Base-by-base conservation (phyloP, 2,329 filamentous ascomycete species). In the Aspergillus glaucus region DNA sequence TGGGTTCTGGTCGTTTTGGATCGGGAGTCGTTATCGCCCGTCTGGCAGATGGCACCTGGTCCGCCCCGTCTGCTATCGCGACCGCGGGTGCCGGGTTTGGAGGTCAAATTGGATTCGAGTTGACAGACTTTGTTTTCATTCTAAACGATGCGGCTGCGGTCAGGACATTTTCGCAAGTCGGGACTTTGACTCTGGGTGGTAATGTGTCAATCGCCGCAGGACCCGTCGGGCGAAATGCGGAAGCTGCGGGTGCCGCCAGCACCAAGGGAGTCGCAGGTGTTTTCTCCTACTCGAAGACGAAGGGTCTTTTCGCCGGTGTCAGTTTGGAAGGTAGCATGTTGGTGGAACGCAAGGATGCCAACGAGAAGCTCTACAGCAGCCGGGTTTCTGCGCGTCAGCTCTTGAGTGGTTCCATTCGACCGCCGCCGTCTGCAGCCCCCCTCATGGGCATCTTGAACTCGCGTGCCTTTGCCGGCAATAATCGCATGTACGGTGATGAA, bases 281-380 rank as follows among this genome's bases (percentile, higher is more conserved):
- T 44, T 98, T 98, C 76, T 88, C 88, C 62, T 98, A 98, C 77
- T 93, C 87, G 67, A 97, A 96, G 74, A 98, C 93, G 10, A 97
- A 96, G 75, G 93, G 93, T 17, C 75, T 98, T 28, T 98, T 98
- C 61, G 93, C 93, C 4, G 93, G 93, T 64, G 91, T 98, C 43
- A 94, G 88, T 59, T 75, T 98, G 57, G 93, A 98, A 69, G 93
- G 93, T 19, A 92, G 87, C 53, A 90, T 88, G 46, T 85, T 98
- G 56, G 88, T 97, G 55, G 93, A 98, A 74, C 83, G 93, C 55
- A 86, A 90, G 72, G 93, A 98, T 70, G 93, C 93, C 59, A 98
- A 98, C 66, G 87, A 95, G 73, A 95, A 95, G 73, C 80, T 98
- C 52, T 98, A 98, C 69, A 88, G 88, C 53, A 82, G 85, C 50